Percentiles rank a stretch among this genome's conserved stretches.
Evolutionary conservation across 495 filamentous ascomycete species (phyloP).

Genomic region (Aspergillus funiculosus): DNA sequence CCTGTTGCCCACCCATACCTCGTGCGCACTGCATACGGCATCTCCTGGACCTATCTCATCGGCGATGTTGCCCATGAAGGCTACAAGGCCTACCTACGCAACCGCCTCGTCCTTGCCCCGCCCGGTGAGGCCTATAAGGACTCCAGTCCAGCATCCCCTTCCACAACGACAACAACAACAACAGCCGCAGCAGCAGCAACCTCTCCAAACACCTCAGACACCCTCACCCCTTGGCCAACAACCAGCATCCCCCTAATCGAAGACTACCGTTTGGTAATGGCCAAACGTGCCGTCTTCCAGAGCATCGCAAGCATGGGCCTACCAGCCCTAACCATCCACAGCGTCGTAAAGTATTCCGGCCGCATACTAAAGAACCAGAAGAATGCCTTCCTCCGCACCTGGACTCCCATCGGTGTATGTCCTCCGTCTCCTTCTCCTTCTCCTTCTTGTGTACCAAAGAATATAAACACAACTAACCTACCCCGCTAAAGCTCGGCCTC

Average conservation of each 20-base stretch:
- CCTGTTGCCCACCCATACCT: conserved; percentile 82
- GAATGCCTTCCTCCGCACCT: conserved; percentile 68
- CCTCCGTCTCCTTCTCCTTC: conserved; percentile 2
- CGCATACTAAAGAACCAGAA: conserved; percentile 72
- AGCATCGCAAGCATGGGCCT: conserved; percentile 85
- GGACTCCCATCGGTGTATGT: conserved; percentile 77
- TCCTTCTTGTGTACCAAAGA: background rate
- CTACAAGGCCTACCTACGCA: conserved; percentile 86
- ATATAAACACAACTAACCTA: background rate
- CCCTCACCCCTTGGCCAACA: conserved; percentile 29
- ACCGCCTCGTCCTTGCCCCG: conserved; percentile 52
- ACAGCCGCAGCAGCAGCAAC: conserved; percentile 20
- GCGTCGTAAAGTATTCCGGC: conserved; percentile 80
- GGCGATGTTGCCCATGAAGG: conserved; percentile 92
- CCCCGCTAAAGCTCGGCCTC: conserved; percentile 66
- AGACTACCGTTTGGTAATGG: conserved; percentile 88
- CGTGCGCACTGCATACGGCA: conserved; percentile 76
- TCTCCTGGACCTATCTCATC: conserved; percentile 87
- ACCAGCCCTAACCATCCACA: conserved; percentile 93
- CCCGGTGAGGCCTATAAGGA: conserved; percentile 40
- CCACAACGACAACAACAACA: background rate
- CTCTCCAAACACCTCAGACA: no score
- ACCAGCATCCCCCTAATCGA: conserved; percentile 66
- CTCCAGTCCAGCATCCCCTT: conserved; percentile 27
- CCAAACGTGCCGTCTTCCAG: conserved; percentile 85